Conservation (phyloP, 441 rosid genomes). For the Hypseocharis bilobata region DNA sequence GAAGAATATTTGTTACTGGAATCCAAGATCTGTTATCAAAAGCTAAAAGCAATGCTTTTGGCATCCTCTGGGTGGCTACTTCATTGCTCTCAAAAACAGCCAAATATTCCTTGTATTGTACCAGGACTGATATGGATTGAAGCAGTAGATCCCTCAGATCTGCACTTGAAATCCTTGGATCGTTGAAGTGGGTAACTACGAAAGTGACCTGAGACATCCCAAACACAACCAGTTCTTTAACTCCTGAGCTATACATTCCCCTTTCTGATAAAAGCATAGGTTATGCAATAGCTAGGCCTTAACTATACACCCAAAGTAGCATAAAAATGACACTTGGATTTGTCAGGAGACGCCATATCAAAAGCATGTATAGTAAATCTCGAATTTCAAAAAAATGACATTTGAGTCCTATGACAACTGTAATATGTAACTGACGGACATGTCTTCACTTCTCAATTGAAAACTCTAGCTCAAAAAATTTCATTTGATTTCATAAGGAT, state of each 20-base stretch:
- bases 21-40: slow-evolving; percentile 97
- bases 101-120: slow-evolving; percentile 79
- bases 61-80: slow-evolving; percentile 70
- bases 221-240: neutral
- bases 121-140: slow-evolving; percentile 86
- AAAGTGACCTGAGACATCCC: slow-evolving; percentile 59
- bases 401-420: slow-evolving; percentile 11
- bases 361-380: too few species aligned
- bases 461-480: neutral
- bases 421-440: neutral
- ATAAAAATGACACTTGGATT: neutral
- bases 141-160: slow-evolving; percentile 91
- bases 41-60: slow-evolving; percentile 67
- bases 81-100: slow-evolving; percentile 78
- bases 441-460: neutral
- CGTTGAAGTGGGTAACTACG: slow-evolving; percentile 78
- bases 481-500: neutral
- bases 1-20: slow-evolving; percentile 80
- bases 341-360: neutral
- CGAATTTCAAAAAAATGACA: too few species aligned
- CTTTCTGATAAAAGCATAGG: slow-evolving; percentile 10
- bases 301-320: neutral
- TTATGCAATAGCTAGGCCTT: neutral
- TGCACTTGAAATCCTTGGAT: slow-evolving; percentile 78
- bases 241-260: neutral